Base-by-base conservation (phyloP, 2,329 filamentous ascomycete species). In the Tolypocladium ophioglossoides region DNA sequence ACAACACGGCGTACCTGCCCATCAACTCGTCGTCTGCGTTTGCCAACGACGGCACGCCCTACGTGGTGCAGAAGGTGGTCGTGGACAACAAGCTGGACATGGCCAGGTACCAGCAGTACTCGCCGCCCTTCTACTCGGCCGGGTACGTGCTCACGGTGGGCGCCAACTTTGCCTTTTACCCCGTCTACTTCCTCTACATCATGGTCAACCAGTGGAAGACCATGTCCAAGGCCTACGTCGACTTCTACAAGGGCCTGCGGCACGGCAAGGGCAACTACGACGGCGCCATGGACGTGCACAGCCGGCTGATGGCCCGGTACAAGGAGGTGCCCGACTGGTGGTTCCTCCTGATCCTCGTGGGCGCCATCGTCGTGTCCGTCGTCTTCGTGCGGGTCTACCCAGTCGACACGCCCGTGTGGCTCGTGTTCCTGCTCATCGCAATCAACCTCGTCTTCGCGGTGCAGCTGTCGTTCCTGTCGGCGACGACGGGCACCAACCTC, bases 241-340 rank as follows among this genome's bases (percentile, higher is more conserved):
- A 72, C 59, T 70, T 73, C 46, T 72, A 68, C 61, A 62, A 65
- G 24, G 71, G 71, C 3, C 56, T 74, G 34, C 64, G 69, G 16
- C 58, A 72, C 56, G 67, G 71, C 14, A 70, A 67, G 51, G 65
- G 67, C 40, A 74, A 72, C 59, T 74, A 73, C 55, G 71, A 70
- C 6, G 69, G 67, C 20, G 64, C 68, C 44, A 71, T 68, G 62
- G 74, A 76, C 56, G 64, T 72, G 3, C 72, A 75, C 60, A 71
- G 59, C 54, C 61, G 63, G 9, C 58, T 69, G 6, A 76, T 76
- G 74, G 56, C 66, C 12, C 66, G 65, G 38, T 76, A 74, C 56
- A 61, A 61, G 1, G 74, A 76, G 53, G 72, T 75, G 3, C 73
- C 74, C 1, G 73, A 75, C 58, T 76, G 72, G 73, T 76, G 73